Evolutionary conservation across 331 rosid genomes (phyloP), one percentile per base, ranked within the genome.

Genomic region (Quercus phellos): DNA sequence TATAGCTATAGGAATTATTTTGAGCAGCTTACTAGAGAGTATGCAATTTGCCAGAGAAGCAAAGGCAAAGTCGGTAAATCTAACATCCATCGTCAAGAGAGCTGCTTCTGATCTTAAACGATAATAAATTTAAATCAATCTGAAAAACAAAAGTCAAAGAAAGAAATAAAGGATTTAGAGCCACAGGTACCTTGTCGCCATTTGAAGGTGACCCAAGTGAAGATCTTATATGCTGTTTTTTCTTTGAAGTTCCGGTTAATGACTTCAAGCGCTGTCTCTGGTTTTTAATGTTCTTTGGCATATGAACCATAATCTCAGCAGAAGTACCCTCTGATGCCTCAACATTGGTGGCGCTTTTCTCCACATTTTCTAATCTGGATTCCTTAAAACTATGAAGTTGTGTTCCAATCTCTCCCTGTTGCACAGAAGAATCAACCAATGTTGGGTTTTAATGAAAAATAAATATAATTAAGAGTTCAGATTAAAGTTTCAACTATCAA

Each of bases 151-250:
- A 29, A 29, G 3, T 8, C 46, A 78, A 4, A 38, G 51, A 70
- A 67, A 22, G 61, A 19, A 70, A 70, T 27, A 78, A 19, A 59
- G 55, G 51, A 68, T 72, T 51, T 42, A 50, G 54, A 18, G 74
- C 21, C 59, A 77, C 77, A 73, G 24, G 55, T 70, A 91, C 98
- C 98, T 88, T 80, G 70, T 82, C 82, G 68, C 79, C 74, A 13
- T 77, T 81, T 82, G 82, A 83, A 77, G 69, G 55, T 55, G 82
- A 80, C 63, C n/a, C 74, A 27, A 81, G 55, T 26, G 86, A 75
- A 72, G 81, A 80, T 76, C 72, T 55, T 76, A 73, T 80, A 38
- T 5, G 88, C 76, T 74, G 85, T 80, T 72, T 87, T 84, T 84
- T 75, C 87, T 84, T 88, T 58, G 51, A 79, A 76, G 75, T 77